These are phyloP conservation scores for Fragaria iinumae DNA, from an alignment of 306 rosid genomes.

Conservation along the genomic window DNA sequence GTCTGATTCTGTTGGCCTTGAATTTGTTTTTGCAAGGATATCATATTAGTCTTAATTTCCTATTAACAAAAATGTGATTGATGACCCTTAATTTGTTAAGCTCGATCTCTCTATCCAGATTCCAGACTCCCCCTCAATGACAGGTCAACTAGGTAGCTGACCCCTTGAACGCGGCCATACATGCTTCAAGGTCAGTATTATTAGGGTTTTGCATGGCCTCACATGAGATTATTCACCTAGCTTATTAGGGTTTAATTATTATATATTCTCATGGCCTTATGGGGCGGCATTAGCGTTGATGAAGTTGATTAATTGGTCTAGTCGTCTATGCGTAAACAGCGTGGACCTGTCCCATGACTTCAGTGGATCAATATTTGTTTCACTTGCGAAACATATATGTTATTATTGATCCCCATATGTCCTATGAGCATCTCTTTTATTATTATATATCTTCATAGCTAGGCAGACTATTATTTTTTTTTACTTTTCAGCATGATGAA, in stretches of 20 bases:
- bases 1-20: too few species aligned
- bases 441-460: not conserved
- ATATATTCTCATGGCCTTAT: not conserved
- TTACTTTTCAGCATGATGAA: not conserved
- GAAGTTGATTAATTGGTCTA: not conserved
- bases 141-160: not conserved
- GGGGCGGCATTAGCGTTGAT: not conserved
- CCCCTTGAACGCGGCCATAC: not conserved
- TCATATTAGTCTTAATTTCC: not conserved
- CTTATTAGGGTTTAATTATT: not conserved
- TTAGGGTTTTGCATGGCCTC: not conserved
- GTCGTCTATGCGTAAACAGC: not conserved
- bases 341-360: not conserved
- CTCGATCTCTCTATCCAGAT: not conserved
- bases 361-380: not conserved
- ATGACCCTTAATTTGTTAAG: not conserved
- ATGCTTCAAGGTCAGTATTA: not conserved
- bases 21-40: not conserved
- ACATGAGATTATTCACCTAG: not conserved
- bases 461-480: not conserved
- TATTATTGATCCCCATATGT: not conserved
- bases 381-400: not conserved
- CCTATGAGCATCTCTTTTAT: too few species aligned
- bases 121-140: not conserved
- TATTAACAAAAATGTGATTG: not conserved